Base-by-base conservation (phyloP, 2,329 filamentous ascomycete species). In the Colletotrichum graminicola region DNA sequence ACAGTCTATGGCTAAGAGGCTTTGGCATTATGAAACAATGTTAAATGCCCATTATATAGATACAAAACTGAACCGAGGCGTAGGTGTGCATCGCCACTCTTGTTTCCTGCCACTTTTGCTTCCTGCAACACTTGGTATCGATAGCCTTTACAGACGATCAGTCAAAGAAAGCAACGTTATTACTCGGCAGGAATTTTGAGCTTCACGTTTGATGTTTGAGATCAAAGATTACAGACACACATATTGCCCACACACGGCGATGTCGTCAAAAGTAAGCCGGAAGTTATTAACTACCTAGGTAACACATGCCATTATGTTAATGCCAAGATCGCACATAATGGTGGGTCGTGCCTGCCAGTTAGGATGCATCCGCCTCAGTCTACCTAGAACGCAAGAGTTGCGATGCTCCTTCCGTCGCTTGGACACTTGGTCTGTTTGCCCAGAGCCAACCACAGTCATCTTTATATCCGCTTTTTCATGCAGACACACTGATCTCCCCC, bases 311-410 rank as follows among this genome's bases (percentile, higher is more conserved):
- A 51, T 45, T 45, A 54, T 32, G 62, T 54, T 54, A 55, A 69
- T 45, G 10, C 62, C 29, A 29, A 59, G 18, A 18, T n/a, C 45
- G 36, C 62, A 45, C 57, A 36, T 5, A 43, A 43, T n/a, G 36
- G 54, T 49, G 67, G 54, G 43, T 34, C 61, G 29, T 43, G 47
- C 47, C 47, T 49, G 36, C 61, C 61, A 23, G n/a, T 36, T 45
- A 36, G 7, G 47, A 41, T 26, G 64, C 41, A 62, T 36, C 29
- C 29, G 59, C 32, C 23, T 32, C 45, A 47, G 66, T 43, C 29
- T 29, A 29, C 29, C 18, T 7, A 21, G 43, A n/a, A 26, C 29
- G 41, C 41, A 41, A 41, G 39, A 26, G 16, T 8, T 18, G 29
- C 23, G n/a, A 43, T 34, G 21, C 32, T 49, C 21, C 29, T 36